Base-by-base conservation (phyloP, 148 eudicot species). In the Diospyros lotus region DNA sequence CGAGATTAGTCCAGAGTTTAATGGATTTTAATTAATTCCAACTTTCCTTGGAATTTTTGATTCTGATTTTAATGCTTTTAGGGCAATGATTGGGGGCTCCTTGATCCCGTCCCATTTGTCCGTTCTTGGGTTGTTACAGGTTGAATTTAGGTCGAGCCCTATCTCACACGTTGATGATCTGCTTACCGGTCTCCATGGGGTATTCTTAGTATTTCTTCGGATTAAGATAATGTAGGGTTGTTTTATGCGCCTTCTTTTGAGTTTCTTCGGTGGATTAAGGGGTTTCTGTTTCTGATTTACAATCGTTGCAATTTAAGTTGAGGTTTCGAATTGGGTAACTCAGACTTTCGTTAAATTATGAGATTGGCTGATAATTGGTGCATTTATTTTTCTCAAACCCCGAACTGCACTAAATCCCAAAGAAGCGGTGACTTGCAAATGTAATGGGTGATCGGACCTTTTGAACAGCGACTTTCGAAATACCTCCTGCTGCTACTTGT, bases 71-170 rank as follows among this genome's bases (percentile, higher is more conserved):
- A 74, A 69, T 72, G 28, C 64, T 12, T 58, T 62, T n/a, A 61
- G 28, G 60, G 52, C 75, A 59, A 70, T 65, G 69, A 67, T 66
- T 51, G 60, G 52, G 69, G 45, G 51, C 55, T 43, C 56, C 73
- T 72, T 74, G 66, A 64, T 64, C 48, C 68, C 75, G 79, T 53
- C 80, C 77, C 79, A 71, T 61, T 58, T 75, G 54, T 17, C 71
- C 59, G 72, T 70, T 66, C 28, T 66, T 28, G 46, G 64, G 68
- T 63, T 65, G 38, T 28, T 39, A 74, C 50, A 18, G 28, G 42
- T 6, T 48, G 58, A 68, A 18, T 68, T 68, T 18, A 18, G 72
- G 56, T n/a, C 15, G 45, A 64, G 40, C 48, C 76, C 45, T 52
- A 51, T 63, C 64, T 39, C 52, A 9, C 59, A 41, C 61, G 38